These are phyloP conservation scores for Eucalyptus cloeziana DNA, from an alignment of 345 rosid species.

Conservation along the genomic window DNA sequence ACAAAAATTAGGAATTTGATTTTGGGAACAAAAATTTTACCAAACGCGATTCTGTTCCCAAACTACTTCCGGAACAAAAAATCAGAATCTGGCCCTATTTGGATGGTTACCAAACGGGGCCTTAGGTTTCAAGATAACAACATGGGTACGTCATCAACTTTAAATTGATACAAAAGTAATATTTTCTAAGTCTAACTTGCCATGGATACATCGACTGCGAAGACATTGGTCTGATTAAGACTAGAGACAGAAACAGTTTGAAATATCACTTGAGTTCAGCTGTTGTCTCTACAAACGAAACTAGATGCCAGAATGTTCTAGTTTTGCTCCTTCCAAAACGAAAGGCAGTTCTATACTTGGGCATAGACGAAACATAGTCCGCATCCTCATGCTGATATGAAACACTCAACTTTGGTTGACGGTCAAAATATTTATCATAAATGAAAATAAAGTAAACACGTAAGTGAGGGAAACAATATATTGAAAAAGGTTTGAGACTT, in stretches of 20 bases:
- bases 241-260: background rate
- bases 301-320: background rate
- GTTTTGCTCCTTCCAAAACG: background rate
- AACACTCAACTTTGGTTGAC: background rate
- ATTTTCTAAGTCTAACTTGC: background rate
- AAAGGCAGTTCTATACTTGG: background rate
- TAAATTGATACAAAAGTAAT: background rate
- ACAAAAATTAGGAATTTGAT: too few species aligned
- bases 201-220: background rate
- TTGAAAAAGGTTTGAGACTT: background rate
- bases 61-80: too few species aligned
- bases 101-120: too few species aligned
- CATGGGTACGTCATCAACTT: background rate
- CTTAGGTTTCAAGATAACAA: background rate
- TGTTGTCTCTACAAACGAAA: background rate
- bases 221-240: background rate
- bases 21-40: too few species aligned
- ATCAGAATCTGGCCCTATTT: too few species aligned
- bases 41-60: too few species aligned
- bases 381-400: background rate
- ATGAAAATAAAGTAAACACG: background rate
- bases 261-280: background rate
- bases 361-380: background rate
- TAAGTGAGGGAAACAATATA: background rate
- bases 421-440: background rate